Conservation (phyloP, 2,329 filamentous ascomycete species). For the Aspergillus unguis region DNA sequence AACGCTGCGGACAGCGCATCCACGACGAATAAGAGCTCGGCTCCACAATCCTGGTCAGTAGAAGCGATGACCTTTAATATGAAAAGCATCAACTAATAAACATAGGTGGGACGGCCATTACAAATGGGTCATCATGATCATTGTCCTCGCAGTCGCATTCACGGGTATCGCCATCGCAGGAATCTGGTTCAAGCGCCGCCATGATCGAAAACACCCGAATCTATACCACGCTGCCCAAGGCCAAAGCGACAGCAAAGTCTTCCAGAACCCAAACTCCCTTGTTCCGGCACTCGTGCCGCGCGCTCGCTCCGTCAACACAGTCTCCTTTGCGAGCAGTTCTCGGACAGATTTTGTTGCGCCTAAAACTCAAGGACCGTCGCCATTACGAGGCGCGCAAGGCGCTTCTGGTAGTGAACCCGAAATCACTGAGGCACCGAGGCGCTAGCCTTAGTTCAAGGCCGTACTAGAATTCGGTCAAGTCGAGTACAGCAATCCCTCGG, state of each 20-base stretch:
- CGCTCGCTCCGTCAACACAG: slow-evolving; percentile 16
- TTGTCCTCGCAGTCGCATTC: slow-evolving; percentile 69
- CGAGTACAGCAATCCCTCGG: no score
- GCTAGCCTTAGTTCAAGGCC: not conserved
- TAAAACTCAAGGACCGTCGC: slow-evolving; percentile 17
- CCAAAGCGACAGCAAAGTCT: slow-evolving; percentile 21
- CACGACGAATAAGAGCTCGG: not conserved
- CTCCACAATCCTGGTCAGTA: slow-evolving; percentile 27
- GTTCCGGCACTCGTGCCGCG: slow-evolving; percentile 12
- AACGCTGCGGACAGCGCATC: not conserved
- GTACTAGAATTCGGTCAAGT: no score
- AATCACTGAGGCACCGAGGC: slow-evolving; percentile 25
- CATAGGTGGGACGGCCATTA: slow-evolving; percentile 56
- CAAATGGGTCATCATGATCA: slow-evolving; percentile 78
- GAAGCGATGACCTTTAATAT: not conserved
- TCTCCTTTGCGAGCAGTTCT: slow-evolving; percentile 30
- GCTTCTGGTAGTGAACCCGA: slow-evolving; percentile 20
- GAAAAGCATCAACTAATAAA: not conserved
- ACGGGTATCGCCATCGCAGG: slow-evolving; percentile 63
- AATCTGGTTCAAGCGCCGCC: slow-evolving; percentile 68
- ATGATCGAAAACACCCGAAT: slow-evolving; percentile 58
- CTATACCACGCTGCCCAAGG: slow-evolving; percentile 30
- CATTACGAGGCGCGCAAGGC: slow-evolving; percentile 23
- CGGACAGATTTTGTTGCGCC: slow-evolving; percentile 22
- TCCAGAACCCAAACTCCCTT: slow-evolving; percentile 18